Conservation (phyloP, 2,329 filamentous ascomycete genomes). For the Coniochaeta prunicola region DNA sequence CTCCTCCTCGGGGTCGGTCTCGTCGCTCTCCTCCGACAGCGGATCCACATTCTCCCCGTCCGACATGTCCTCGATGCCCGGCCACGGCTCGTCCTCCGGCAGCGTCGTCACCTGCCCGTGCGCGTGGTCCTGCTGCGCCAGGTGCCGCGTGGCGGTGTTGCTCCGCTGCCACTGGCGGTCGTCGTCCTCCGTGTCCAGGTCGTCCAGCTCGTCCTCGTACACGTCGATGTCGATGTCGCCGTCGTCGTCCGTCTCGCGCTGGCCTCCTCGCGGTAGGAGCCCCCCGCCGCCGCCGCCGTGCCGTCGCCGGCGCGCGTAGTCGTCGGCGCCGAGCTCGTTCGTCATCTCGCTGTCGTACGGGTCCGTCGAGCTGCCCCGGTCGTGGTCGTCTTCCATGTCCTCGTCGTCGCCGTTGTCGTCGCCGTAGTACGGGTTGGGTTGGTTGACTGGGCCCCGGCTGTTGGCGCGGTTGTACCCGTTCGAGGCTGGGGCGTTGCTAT, state of each 20-base stretch:
- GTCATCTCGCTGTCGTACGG: slow-evolving; percentile 24
- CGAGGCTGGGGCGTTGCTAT: slow-evolving; percentile 51
- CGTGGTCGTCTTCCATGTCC: slow-evolving; percentile 15
- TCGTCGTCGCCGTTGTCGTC: slow-evolving; percentile 23
- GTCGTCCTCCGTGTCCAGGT: slow-evolving; percentile 21
- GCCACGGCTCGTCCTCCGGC: slow-evolving; percentile 50
- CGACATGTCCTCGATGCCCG: slow-evolving; percentile 46
- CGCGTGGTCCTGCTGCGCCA: slow-evolving; percentile 2
- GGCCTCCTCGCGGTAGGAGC: too few species aligned
- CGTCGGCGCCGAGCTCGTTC: slow-evolving; percentile 21
- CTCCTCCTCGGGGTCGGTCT: too few species aligned
- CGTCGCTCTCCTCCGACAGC: slow-evolving; percentile 4
- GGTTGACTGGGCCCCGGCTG: slow-evolving; percentile 12
- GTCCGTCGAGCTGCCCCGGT: slow-evolving; percentile 12
- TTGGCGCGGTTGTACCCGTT: slow-evolving; percentile 14
- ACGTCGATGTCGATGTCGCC: slow-evolving; percentile 19
- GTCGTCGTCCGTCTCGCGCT: slow-evolving; percentile 15
- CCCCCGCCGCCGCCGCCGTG: too few species aligned
- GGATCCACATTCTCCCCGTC: slow-evolving; percentile 48
- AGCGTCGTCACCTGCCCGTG: slow-evolving; percentile 12
- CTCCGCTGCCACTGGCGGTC: neutral
- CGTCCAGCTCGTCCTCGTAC: slow-evolving; percentile 23
- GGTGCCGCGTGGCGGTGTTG: slow-evolving; percentile 2
- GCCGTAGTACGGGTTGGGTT: slow-evolving; percentile 14
- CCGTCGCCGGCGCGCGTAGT: neutral